Evolutionary conservation across 1,284 basidiomycete genomes (phyloP), one percentile per base, ranked within the genome.

Genomic region (Apiotrichum mycotoxinovorans): DNA sequence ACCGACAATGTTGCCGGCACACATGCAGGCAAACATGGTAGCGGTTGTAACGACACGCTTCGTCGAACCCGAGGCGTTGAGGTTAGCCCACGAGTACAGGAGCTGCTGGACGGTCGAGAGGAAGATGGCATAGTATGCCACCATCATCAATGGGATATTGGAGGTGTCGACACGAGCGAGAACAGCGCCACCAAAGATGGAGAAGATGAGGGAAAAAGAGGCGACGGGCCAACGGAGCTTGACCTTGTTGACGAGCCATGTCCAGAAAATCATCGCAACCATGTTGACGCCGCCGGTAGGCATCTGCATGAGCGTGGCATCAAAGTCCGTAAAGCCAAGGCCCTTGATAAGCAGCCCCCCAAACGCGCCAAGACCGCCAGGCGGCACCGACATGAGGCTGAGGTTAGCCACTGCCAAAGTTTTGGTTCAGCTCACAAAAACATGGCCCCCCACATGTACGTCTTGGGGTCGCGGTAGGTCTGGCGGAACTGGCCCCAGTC

Each of bases 141-240:
- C 69, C 61, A 71, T 66, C 41, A 72, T 59, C 30, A 37, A 65
- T n/a, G 63, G 58, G 22, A 66, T 57, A 42, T 68, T 61, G 25
- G 50, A 56, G 27, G 58, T 53, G 46, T 57, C 50, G 26, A 72
- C 66, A 45, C 69, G 64, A 26, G 66, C 67, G 17, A 75, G 63
- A 47, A 60, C 64, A 33, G 64, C 48, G 18, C 69, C 73, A 40
- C 73, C 73, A 11, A 66, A 70, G 51, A 75, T 75, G 18, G 73
- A 68, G 62, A 67, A 67, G 33, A 68, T 33, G 44, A 46, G 51
- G 33, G 68, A 35, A 45, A 64, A 52, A 15, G 82, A 79, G 30
- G 82, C 63, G 25, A 83, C 80, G 15, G 81, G 81, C 75, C 78
- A 83, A 57, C 82, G 79, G 34, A 82, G 70, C 67, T 82, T 82